These are phyloP conservation scores for Solanum acaule DNA, from an alignment of 257 asterid genomes.

Conservation along the genomic window DNA sequence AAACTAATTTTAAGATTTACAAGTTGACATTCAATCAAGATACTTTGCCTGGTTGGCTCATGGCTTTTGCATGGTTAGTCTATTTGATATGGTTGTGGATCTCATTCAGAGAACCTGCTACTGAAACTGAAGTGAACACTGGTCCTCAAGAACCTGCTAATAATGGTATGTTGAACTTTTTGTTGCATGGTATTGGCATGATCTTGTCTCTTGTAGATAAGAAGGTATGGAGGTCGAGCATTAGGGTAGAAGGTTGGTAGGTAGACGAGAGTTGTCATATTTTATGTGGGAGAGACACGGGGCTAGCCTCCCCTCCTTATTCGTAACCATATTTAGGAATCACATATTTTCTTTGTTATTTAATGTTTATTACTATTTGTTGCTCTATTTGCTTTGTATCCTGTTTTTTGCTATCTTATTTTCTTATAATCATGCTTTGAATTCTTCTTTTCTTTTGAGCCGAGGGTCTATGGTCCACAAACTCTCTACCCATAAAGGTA, in stretches of 20 bases:
- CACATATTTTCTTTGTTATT: background rate
- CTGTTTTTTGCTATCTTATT: background rate
- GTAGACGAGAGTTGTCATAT: background rate
- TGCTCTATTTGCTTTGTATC: background rate
- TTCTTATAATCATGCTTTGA: background rate
- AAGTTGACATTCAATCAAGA: conserved; percentile 68
- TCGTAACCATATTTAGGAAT: background rate
- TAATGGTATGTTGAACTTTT: conserved; percentile 34
- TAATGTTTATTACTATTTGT: background rate
- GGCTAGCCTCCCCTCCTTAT: background rate
- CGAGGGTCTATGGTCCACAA: background rate
- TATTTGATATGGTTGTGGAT: conserved; percentile 78
- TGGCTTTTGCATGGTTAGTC: conserved; percentile 76
- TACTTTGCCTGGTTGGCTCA: conserved; percentile 97
- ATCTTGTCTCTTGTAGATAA: background rate
- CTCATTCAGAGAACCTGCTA: conserved; percentile 78
- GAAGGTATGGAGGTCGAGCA: background rate
- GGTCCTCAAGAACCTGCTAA: conserved; percentile 32
- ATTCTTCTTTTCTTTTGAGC: background rate
- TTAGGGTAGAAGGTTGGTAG: background rate
- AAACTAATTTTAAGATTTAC: conserved; percentile 55
- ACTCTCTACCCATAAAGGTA: background rate
- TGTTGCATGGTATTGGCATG: background rate
- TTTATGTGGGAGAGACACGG: background rate
- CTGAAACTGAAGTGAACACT: conserved; percentile 26